Base-by-base conservation (phyloP, 2,329 filamentous ascomycete genomes). In the Thermothelomyces thermophilus region DNA sequence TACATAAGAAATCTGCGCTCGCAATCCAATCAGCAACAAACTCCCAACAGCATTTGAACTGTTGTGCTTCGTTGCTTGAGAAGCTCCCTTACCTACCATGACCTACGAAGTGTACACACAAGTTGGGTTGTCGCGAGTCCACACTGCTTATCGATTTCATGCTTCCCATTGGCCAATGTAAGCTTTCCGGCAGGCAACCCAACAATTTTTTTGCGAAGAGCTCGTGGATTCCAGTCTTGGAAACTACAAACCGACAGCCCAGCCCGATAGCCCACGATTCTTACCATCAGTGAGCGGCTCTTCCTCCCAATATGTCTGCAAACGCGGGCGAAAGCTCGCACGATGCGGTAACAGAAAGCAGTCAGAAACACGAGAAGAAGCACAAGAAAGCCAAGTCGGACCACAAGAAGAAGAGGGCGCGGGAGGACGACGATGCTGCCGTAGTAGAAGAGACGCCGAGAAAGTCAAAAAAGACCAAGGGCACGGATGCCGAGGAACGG, bases 401-500 rank as follows among this genome's bases (percentile, higher is more conserved):
- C 20, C 51, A 53, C 52, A 58, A 72, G 40, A 73, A 73, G 64
- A 75, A 75, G 64, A 69, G 72, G 37, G 61, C 65, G 6, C 63
- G 72, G 16, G 58, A 60, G 37, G 72, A 74, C 42, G 71, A 74
- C 22, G 71, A 74, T 34, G 59, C 57, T 17, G 50, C 56, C 7
- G 66, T 64, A 35, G 66, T 68, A 41, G 61, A 63, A 31, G 72
- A 75, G 52, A 72, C 62, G 67, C 73, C 58, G 58, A 76, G 77
- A 58, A 74, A 73, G 52, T 67, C 68, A 46, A 73, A 74, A 36
- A 60, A 61, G 46, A 52, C 66, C 68, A 69, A 69, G 62, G 69
- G 61, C 42, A 62, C 53, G 31, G 33, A 48, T 33, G 28, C 20
- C 16, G 46, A 34, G 14, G 33, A 36, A 5, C 46, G 13, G 16